Evolutionary conservation across 2,329 filamentous ascomycete species (phyloP), one percentile per base, ranked within the genome.

Genomic region (Chrysosporium queenslandicum): DNA sequence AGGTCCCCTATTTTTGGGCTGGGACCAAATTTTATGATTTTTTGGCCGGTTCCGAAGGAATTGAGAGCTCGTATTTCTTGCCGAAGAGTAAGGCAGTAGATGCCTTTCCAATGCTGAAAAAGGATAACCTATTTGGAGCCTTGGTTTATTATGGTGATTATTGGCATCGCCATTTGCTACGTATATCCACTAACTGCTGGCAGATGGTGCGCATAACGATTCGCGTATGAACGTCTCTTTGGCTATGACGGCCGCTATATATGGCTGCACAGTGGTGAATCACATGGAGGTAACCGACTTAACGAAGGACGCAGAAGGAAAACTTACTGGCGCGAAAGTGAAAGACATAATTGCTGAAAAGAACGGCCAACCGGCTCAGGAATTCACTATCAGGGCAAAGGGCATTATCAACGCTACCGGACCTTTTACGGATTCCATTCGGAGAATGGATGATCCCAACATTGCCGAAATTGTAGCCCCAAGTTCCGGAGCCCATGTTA

Each of bases 201-300:
- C 53, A 78, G 87, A 94, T 71, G 88, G 88, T 60, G 87, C 86
- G 27, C 88, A 94, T 71, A 94, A 94, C 64, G 88, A 94, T 68
- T 92, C 87, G 18, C 81, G 88, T 46, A 94, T 94, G 87, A 94
- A 94, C 64, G 85, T 92, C 25, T 90, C 86, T 7, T 76, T 94
- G 53, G 87, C 86, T 18, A 87, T 91, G 81, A 94, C 88, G 16
- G 87, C 87, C 52, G 86, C 87, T n/a, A 73, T 94, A 40, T 94
- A 92, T 65, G 87, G 87, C 29, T 81, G 82, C 52, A 94, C 86
- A 3, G 79, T 92, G 36, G 80, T 88, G 55, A 94, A 91, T 68
- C 86, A 94, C 68, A 73, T 88, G 62, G 86, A 92, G 67, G 86
- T 94, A 50, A 90, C 83, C 4, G 73, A 77, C 39, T 74, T 94